Base-by-base conservation (phyloP, 139 green algal species). In the Chlorella vulgaris region DNA sequence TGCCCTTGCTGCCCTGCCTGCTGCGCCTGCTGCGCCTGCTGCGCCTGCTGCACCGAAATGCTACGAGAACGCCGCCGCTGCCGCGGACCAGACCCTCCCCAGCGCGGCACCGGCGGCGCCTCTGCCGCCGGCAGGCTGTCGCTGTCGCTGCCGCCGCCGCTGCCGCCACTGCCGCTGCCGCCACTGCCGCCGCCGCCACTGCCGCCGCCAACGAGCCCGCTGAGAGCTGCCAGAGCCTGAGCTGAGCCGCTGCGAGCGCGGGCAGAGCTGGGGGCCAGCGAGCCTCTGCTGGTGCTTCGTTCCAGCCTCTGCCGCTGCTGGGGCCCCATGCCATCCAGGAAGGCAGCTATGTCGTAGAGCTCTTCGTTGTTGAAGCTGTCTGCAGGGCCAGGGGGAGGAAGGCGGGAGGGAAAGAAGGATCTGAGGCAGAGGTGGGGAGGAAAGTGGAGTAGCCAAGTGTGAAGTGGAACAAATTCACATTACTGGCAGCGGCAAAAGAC, bases 311-410 rank as follows among this genome's bases (percentile, higher is more conserved):
- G n/a, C 62, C 33, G 29, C 13, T 62, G 43, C n/a, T 36, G 42
- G 26, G 68, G 68, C 26, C 39, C 68, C 68, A 74, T 75, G 68
- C 38, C 38, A 28, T 78, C 70, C 47, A 78, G 31, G n/a, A 78
- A 78, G 33, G 70, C 70, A 8, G 70, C 70, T 35, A 78, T 78
- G 70, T 78, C 70, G 33, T 78, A 65, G 47, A 78, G 70, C 70
- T 78, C 70, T 3, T 78, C 70, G 6, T 76, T 76, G 39, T 28
- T 26, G 19, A 63, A 42, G 69, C 69, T 76, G 28, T 76, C 69
- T 62, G 69, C 36, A 65, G 21, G 55, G 22, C 55, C 47, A 29
- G 63, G 4, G 36, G 63, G n/a, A 42, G 33, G 5, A 58, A 55
- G 5, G 26, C 22, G 28, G 3, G 19, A 26, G 28, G 39, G 68